These are phyloP conservation scores for Ilex paraguariensis DNA, from an alignment of 305 asterid genomes.

Conservation along the genomic window DNA sequence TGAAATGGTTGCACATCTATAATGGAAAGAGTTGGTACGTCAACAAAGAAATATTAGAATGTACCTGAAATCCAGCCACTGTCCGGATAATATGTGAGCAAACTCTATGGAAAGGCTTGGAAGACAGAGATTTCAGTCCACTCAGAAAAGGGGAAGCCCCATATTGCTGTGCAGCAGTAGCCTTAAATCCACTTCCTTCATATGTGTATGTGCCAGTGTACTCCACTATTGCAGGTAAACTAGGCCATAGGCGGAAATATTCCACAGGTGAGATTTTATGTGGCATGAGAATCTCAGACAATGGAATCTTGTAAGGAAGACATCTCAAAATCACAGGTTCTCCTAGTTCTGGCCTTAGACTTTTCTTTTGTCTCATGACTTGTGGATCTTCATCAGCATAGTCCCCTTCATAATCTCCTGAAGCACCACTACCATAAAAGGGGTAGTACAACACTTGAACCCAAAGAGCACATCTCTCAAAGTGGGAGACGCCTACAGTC, in stretches of 20 bases:
- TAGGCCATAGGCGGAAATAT: conserved; percentile 89
- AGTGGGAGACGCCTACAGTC: conserved; percentile 88
- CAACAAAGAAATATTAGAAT: conserved; percentile 13
- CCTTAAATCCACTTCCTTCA: conserved; percentile 95
- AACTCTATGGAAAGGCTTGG: conserved; percentile 91
- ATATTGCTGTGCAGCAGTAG: conserved; percentile 92
- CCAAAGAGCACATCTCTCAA: conserved; percentile 79
- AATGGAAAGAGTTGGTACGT: neutral
- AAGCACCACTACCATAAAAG: conserved; percentile 56
- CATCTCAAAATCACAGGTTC: conserved; percentile 87
- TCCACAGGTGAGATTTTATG: conserved; percentile 92
- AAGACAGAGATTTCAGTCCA: conserved; percentile 74
- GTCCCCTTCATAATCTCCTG: conserved; percentile 64
- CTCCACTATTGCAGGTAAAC: conserved; percentile 87
- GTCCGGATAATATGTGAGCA: conserved; percentile 94
- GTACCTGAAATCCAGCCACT: conserved; percentile 94
- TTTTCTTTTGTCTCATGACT: conserved; percentile 58
- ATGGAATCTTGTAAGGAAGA: conserved; percentile 90
- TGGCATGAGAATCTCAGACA: conserved; percentile 86
- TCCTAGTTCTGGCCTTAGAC: conserved; percentile 52
- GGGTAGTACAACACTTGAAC: conserved; percentile 90
- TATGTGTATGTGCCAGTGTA: conserved; percentile 80
- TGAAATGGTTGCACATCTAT: neutral
- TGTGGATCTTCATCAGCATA: conserved; percentile 77
- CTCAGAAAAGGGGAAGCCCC: conserved; percentile 90